Evolutionary conservation across 208 protist genomes (phyloP).

Genomic region (Jaenimonas drosophilae): DNA sequence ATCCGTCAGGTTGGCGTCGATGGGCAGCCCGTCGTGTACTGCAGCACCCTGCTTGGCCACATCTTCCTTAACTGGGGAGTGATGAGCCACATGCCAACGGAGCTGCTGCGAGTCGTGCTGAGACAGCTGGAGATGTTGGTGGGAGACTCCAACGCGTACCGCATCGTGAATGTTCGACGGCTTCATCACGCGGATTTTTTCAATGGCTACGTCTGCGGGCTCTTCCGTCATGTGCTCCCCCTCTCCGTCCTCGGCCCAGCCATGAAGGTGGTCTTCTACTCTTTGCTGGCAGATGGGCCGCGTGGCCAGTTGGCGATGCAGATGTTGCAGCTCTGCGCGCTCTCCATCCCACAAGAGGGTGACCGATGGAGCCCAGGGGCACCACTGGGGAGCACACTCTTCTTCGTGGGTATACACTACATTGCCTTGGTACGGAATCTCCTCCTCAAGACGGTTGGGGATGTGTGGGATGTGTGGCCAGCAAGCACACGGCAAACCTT

Average conservation of each 20-base stretch:
- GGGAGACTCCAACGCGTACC: conserved; percentile 16
- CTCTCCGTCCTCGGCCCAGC: conserved; percentile 19
- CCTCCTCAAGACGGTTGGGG: conserved; percentile 32
- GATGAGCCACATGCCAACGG: conserved; percentile 17
- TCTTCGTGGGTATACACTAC: conserved; percentile 15
- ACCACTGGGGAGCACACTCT: conserved; percentile 33
- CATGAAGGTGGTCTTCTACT: conserved; percentile 14
- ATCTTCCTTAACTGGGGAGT: conserved; percentile 58
- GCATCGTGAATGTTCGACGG: conserved; percentile 34
- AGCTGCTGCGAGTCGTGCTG: conserved; percentile 12
- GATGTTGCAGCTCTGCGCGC: conserved; percentile 21
- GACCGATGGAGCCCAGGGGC: conserved; percentile 3
- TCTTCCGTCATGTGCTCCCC: conserved; percentile 38
- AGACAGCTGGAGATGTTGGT: conserved; percentile 20
- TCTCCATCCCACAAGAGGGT: conserved; percentile 20
- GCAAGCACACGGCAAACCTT: conserved; percentile 8
- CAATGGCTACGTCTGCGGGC: conserved; percentile 49
- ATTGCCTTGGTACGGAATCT: conserved; percentile 41
- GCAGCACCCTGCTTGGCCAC: conserved; percentile 20
- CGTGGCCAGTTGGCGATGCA: conserved; percentile 30
- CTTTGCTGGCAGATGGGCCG: too few species aligned
- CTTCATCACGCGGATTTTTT: conserved; percentile 36
- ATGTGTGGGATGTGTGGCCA: conserved; percentile 16
- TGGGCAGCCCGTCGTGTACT: conserved; percentile 10
- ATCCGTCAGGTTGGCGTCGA: too few species aligned